Percentiles rank a stretch among this genome's conserved stretches.
These are phyloP conservation scores for Nemania sp. DNA, from an alignment of 2,329 filamentous ascomycete genomes.

Conservation along the genomic window DNA sequence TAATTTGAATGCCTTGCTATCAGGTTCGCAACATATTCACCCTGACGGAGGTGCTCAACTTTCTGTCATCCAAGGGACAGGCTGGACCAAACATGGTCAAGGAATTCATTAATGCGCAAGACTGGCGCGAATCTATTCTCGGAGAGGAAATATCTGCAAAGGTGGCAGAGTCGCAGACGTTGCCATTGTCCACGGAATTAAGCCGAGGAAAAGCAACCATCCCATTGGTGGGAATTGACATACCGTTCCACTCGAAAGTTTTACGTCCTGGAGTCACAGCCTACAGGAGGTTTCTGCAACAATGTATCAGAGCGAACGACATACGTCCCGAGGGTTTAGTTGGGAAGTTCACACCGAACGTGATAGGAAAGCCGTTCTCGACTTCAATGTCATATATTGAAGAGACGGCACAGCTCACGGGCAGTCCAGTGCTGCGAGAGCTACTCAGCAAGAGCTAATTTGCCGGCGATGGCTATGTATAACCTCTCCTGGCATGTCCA, in stretches of 20 bases:
- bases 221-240: slow-evolving; percentile 18
- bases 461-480: not conserved
- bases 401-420: slow-evolving; percentile 22
- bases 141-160: not conserved
- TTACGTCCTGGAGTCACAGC: slow-evolving; percentile 22
- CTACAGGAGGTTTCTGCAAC: slow-evolving; percentile 16
- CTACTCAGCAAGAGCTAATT: not conserved
- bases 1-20: not conserved
- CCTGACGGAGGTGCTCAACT: slow-evolving; percentile 10
- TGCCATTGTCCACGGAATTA: slow-evolving; percentile 19
- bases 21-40: slow-evolving; percentile 23
- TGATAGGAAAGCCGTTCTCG: slow-evolving; percentile 19
- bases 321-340: slow-evolving; percentile 16
- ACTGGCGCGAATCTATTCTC: not conserved
- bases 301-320: slow-evolving; percentile 14
- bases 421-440: slow-evolving; percentile 28
- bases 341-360: slow-evolving; percentile 15
- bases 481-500: no score
- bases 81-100: not conserved
- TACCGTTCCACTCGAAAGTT: slow-evolving; percentile 22
- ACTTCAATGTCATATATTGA: slow-evolving; percentile 12
- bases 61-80: not conserved
- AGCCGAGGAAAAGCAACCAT: slow-evolving; percentile 21
- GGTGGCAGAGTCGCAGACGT: slow-evolving; percentile 2
- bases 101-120: not conserved